Evolutionary conservation across 1,284 basidiomycete species (phyloP).

Genomic region (Papiliotrema laurentii): DNA sequence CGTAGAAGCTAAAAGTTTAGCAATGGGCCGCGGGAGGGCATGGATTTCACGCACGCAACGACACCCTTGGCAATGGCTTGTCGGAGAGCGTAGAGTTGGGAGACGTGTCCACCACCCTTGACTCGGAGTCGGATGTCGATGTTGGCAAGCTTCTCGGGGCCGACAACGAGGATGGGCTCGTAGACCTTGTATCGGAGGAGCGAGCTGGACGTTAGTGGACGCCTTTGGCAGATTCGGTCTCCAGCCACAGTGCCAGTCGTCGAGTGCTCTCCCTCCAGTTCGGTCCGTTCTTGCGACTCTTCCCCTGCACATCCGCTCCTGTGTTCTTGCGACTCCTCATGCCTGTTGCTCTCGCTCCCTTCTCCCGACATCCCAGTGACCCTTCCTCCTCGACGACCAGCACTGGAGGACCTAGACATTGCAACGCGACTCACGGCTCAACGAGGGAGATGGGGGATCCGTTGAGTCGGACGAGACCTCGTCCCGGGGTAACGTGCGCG

Average conservation of each 20-base stretch:
- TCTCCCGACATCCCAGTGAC: not conserved
- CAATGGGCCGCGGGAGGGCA: constrained; percentile 22
- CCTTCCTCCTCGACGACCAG: too few relatives aligned
- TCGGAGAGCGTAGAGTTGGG: constrained; percentile 97
- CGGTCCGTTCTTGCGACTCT: not conserved
- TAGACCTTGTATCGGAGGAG: constrained; percentile 98
- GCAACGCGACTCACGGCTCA: constrained; percentile 58
- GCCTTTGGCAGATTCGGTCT: too few relatives aligned
- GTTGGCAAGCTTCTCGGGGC: constrained; percentile 74
- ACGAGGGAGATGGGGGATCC: constrained; percentile 94
- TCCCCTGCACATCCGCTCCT: not conserved
- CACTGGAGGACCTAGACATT: too few relatives aligned
- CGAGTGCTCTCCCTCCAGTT: not conserved
- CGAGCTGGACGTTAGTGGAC: constrained; percentile 57
- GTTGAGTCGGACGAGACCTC: constrained; percentile 95
- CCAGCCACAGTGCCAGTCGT: too few relatives aligned
- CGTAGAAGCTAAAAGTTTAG: constrained; percentile 61
- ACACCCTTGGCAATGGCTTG: constrained; percentile 98
- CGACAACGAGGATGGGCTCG: constrained; percentile 86
- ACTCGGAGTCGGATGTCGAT: constrained; percentile 98
- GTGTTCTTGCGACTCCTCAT: not conserved
- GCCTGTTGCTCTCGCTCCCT: constrained; percentile 1
- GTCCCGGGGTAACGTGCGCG: constrained; percentile 92
- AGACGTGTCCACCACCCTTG: constrained; percentile 99
- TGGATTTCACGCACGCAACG: constrained; percentile 61